These are phyloP conservation scores for Candida michaelii DNA, from an alignment of 805 yeast genomes.

Conservation along the genomic window DNA sequence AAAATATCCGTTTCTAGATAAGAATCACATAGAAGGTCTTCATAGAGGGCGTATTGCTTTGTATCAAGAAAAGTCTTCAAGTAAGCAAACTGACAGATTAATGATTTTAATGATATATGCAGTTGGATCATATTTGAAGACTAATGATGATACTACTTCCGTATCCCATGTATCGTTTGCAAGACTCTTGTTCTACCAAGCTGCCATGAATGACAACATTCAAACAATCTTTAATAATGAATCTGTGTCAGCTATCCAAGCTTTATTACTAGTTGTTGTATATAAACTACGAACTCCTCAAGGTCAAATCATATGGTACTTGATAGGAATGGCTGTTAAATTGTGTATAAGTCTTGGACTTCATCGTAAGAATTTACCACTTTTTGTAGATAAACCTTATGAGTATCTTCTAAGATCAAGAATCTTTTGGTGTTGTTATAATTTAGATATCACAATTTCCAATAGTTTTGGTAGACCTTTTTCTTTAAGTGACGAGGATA, in stretches of 20 bases:
- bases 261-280: conserved; percentile 9
- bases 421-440: conserved; percentile 10
- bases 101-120: conserved; percentile 11
- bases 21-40: neutral
- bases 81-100: conserved; percentile 1
- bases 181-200: conserved; percentile 1
- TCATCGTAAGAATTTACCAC: conserved; percentile 9
- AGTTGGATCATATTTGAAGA: conserved; percentile 10
- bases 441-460: conserved; percentile 7
- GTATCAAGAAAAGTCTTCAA: neutral
- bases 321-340: conserved; percentile 8
- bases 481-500: conserved; percentile 10
- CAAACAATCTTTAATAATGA: neutral
- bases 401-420: conserved; percentile 6
- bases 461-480: conserved; percentile 11
- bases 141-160: conserved; percentile 2
- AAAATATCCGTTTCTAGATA: conserved; percentile 8
- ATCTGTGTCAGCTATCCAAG: conserved; percentile 3
- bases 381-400: conserved; percentile 5
- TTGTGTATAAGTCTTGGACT: conserved; percentile 11
- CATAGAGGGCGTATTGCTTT: conserved; percentile 1
- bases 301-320: conserved; percentile 11
- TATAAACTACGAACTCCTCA: conserved; percentile 9
- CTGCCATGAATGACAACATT: conserved; percentile 3
- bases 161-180: conserved; percentile 5